phyloP scores from a whole-genome alignment of 768 basidiomycete genomes.

The Polyporus arcularius region DNA sequence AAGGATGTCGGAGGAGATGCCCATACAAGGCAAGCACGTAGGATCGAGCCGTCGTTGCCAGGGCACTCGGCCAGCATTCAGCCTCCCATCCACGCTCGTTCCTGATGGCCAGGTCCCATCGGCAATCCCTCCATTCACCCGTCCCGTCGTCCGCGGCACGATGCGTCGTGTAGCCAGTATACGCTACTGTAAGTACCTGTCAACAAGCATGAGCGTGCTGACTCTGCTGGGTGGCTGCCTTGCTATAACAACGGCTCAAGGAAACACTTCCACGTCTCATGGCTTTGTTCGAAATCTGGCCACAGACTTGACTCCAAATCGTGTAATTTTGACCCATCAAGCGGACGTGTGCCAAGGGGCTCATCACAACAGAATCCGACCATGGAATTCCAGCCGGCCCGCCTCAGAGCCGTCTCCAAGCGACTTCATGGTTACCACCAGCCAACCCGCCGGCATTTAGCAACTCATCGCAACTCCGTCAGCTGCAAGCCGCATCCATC shows the following conservation, averaged over 20 bases:
- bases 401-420: not conserved
- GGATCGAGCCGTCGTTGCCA: slow-evolving; percentile 14
- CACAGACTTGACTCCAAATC: not conserved
- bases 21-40: slow-evolving; percentile 17
- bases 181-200: no score
- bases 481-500: not conserved
- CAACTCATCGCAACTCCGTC: not conserved
- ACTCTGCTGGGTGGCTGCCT: not conserved
- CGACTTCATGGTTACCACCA: not conserved
- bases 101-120: slow-evolving; percentile 11
- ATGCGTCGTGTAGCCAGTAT: no score
- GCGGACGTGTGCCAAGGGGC: not conserved
- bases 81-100: slow-evolving; percentile 2
- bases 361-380: not conserved
- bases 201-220: no score
- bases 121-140: slow-evolving; percentile 4
- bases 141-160: not conserved
- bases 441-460: not conserved
- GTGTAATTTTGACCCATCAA: not conserved
- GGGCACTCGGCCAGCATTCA: slow-evolving; percentile 2
- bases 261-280: not conserved
- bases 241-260: not conserved
- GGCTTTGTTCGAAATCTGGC: no score
- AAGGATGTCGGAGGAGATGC: not conserved
- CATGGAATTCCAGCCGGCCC: not conserved